Conservation (phyloP, 176 grass and related monocot genomes). For the Metroxylon sagu region DNA sequence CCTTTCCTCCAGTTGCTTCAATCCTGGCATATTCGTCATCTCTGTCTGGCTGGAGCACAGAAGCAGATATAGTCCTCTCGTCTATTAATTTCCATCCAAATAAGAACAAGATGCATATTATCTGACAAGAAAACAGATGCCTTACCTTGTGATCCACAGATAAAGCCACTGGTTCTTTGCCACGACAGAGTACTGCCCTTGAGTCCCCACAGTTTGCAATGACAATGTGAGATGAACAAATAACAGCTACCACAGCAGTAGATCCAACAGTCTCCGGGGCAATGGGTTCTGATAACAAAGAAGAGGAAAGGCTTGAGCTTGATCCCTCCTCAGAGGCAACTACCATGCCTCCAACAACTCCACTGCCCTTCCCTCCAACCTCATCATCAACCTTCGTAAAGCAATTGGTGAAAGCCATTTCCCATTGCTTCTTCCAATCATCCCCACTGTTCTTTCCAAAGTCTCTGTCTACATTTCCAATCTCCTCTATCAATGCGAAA, state of each 20-base stretch:
- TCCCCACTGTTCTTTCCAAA: neutral
- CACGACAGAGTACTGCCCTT: conserved; percentile 44
- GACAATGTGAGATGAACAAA: conserved; percentile 56
- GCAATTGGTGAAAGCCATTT: neutral
- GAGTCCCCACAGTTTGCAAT: conserved; percentile 70
- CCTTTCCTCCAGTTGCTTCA: too few relatives aligned
- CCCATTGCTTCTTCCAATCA: conserved; percentile 3
- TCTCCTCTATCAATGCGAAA: neutral
- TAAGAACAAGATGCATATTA: too few relatives aligned
- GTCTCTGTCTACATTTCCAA: neutral
- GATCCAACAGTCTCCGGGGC: conserved; percentile 56
- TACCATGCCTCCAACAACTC: neutral
- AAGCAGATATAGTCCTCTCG: too few relatives aligned
- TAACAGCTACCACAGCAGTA: conserved; percentile 37
- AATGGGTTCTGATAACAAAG: conserved; percentile 11
- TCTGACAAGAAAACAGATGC: too few relatives aligned
- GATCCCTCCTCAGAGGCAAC: neutral
- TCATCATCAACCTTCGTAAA: conserved; percentile 5
- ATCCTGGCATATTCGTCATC: too few relatives aligned
- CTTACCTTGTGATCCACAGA: conserved; percentile 78
- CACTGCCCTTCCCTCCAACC: neutral
- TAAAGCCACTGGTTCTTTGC: conserved; percentile 42
- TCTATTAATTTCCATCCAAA: too few relatives aligned
- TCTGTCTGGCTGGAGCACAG: too few relatives aligned
- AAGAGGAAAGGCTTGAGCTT: too few relatives aligned